phyloP scores from a whole-genome alignment of 495 filamentous ascomycete genomes.

The Lophiostoma macrostomum region DNA sequence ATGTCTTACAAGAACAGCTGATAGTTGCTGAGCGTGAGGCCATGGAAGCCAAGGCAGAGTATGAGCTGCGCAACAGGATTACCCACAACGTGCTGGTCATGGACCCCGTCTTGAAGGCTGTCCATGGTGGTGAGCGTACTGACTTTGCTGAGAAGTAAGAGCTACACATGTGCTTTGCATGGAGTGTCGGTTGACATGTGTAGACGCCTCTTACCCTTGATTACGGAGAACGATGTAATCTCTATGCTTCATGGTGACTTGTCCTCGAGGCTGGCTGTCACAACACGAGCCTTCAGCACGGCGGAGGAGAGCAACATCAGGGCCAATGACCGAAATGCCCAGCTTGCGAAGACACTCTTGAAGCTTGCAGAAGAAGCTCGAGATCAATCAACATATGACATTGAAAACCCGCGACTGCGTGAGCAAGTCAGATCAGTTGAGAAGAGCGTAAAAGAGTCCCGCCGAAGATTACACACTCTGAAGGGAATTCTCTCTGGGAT shows the following conservation, averaged over 20 bases:
- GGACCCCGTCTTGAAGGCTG: conserved; percentile 71
- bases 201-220: conserved; percentile 62
- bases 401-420: conserved; percentile 51
- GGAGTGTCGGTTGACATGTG: neutral
- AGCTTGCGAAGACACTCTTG: conserved; percentile 58
- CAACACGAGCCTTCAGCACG: conserved; percentile 49
- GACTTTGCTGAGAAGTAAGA: conserved; percentile 64
- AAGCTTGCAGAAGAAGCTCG: conserved; percentile 57
- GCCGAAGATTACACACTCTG: conserved; percentile 66
- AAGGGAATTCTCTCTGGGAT: conserved; percentile 71
- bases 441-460: conserved; percentile 52
- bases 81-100: conserved; percentile 62
- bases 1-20: conserved; percentile 47
- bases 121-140: conserved; percentile 65
- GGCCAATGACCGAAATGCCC: conserved; percentile 57
- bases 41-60: conserved; percentile 64
- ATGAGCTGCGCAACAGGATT: conserved; percentile 64
- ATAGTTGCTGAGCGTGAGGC: conserved; percentile 59
- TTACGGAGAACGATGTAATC: conserved; percentile 65
- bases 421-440: conserved; percentile 56
- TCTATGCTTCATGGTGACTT: conserved; percentile 59
- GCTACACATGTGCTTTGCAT: neutral
- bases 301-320: conserved; percentile 56
- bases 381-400: conserved; percentile 48
- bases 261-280: conserved; percentile 48